Conservation (phyloP, 192 early-diverging fungal genomes). For the Coemansia sp. region DNA sequence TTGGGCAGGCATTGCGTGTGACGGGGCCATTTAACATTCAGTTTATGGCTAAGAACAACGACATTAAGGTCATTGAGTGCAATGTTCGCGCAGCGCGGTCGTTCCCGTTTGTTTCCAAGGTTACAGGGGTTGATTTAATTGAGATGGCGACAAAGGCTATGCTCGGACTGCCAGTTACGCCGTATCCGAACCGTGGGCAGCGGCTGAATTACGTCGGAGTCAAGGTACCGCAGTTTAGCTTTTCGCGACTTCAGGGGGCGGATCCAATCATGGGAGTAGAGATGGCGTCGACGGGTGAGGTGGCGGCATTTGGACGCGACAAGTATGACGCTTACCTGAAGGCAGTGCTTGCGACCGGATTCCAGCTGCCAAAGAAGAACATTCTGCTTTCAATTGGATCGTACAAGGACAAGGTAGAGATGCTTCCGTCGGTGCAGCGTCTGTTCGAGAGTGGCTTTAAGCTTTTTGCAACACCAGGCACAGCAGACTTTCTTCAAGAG, state of each 20-base stretch:
- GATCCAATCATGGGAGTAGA: constrained; percentile 98
- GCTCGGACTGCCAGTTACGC: constrained; percentile 74
- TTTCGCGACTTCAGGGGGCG: constrained; percentile 90
- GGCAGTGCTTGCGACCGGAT: constrained; percentile 89
- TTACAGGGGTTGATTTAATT: constrained; percentile 89
- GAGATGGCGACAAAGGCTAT: constrained; percentile 97
- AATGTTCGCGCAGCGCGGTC: constrained; percentile 95
- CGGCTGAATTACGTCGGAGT: constrained; percentile 83
- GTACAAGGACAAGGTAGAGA: constrained; percentile 98
- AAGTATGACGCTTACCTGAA: constrained; percentile 99
- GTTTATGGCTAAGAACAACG: constrained; percentile 99
- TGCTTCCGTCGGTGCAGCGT: constrained; percentile 84
- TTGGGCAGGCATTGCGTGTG: constrained; percentile 88
- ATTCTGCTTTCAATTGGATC: constrained; percentile 94
- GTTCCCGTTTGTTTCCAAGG: constrained; percentile 98
- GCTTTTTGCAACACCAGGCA: constrained; percentile 95
- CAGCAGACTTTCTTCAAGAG: constrained; percentile 95
- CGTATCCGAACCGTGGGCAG: constrained; percentile 78
- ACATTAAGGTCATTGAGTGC: constrained; percentile 99
- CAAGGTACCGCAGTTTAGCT: constrained; percentile 98
- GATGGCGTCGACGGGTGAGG: constrained; percentile 99
- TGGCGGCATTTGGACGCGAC: constrained; percentile 95
- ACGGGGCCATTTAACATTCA: constrained; percentile 99
- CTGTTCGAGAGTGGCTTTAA: constrained; percentile 84
- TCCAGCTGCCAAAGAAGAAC: constrained; percentile 93